Conservation (phyloP, 768 basidiomycete genomes). For the Mycena venus region DNA sequence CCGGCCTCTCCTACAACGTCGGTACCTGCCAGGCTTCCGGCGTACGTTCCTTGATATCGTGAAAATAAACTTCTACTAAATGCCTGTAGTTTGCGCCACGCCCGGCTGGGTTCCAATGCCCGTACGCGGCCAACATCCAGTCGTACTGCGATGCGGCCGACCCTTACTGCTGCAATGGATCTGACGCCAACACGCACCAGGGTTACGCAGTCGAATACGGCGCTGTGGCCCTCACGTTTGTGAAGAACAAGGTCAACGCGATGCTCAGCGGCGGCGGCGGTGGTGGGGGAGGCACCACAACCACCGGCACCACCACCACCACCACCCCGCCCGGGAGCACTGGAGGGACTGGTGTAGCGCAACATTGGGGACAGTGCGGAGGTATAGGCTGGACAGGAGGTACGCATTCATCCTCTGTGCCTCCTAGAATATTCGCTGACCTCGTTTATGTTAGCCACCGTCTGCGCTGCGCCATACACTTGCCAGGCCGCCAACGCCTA, state of each 20-base stretch:
- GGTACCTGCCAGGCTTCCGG: conserved; percentile 47
- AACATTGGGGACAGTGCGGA: neutral
- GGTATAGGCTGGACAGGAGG: neutral
- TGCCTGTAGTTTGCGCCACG: conserved; percentile 48
- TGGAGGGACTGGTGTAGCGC: neutral
- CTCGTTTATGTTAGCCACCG: neutral
- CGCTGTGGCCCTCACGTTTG: conserved; percentile 44
- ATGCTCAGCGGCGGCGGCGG: conserved; percentile 33
- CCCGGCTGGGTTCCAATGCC: conserved; percentile 49
- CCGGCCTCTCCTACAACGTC: conserved; percentile 48
- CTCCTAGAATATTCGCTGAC: neutral
- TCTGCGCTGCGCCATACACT: conserved; percentile 14
- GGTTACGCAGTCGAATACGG: conserved; percentile 49
- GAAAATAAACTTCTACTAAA: neutral
- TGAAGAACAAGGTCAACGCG: conserved; percentile 44
- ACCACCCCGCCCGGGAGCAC: neutral
- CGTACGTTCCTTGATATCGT: conserved; percentile 35
- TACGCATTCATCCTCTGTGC: neutral
- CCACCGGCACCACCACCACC: neutral
- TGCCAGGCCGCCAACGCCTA: conserved; percentile 19
- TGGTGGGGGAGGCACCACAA: neutral
- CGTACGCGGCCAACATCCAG: conserved; percentile 43
- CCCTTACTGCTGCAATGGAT: conserved; percentile 52
- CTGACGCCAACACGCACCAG: conserved; percentile 44
- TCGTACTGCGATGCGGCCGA: conserved; percentile 50